Evolutionary conservation across 768 basidiomycete genomes (phyloP).

Genomic region (Leccinum disarticulatum): DNA sequence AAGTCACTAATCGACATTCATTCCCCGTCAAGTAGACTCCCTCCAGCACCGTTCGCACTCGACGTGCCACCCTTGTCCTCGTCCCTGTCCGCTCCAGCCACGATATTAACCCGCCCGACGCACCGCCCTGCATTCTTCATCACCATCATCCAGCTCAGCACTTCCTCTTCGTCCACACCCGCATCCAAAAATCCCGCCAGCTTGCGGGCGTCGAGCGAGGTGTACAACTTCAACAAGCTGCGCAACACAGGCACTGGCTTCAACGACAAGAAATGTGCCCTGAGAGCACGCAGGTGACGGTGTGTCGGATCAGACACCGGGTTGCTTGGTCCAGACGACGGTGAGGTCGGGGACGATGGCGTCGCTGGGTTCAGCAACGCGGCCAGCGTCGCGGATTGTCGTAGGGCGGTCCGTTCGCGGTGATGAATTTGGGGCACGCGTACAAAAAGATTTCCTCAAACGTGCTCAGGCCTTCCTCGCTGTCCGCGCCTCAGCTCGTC

Average conservation of each 20-base stretch:
- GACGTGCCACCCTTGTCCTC: conserved; percentile 25
- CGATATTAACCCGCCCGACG: conserved; percentile 41
- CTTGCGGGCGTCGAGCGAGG: conserved; percentile 88
- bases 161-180: conserved; percentile 82
- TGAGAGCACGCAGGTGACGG: conserved; percentile 83
- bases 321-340: conserved; percentile 21
- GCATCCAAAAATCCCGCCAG: conserved; percentile 84
- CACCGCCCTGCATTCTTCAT: conserved; percentile 88
- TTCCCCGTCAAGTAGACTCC: conserved; percentile 78
- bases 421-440: conserved; percentile 96
- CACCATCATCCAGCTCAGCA: conserved; percentile 96
- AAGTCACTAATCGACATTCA: conserved; percentile 89
- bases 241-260: conserved; percentile 80
- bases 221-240: conserved; percentile 94
- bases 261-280: conserved; percentile 75
- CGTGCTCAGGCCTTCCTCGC: conserved; percentile 61
- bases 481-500: conserved; percentile 23
- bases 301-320: conserved; percentile 63
- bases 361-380: conserved; percentile 42
- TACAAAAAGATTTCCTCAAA: conserved; percentile 74
- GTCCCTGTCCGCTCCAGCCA: conserved; percentile 46
- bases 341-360: conserved; percentile 32
- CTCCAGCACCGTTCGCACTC: conserved; percentile 21
- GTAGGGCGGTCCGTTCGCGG: conserved; percentile 92
- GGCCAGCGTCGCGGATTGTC: conserved; percentile 66